Evolutionary conservation across 441 rosid genomes (phyloP).

Genomic region (Raphanus hybrid): DNA sequence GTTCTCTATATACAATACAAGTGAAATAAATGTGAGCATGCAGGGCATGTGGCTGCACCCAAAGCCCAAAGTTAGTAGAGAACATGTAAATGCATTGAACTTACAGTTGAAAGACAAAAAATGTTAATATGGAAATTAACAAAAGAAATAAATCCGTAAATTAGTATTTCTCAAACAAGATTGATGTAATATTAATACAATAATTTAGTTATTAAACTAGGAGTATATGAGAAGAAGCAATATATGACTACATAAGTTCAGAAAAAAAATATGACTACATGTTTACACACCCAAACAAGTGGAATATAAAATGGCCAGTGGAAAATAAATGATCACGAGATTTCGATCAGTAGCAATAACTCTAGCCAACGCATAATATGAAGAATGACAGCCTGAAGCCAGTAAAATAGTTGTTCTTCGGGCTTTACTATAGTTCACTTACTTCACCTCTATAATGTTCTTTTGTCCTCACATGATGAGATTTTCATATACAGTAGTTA

Average conservation of each 20-base stretch:
- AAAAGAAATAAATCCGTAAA: background rate
- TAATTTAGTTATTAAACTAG: too few species aligned
- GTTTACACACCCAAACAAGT: background rate
- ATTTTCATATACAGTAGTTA: background rate
- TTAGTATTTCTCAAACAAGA: background rate
- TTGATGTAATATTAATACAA: too few species aligned
- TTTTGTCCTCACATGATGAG: conserved; percentile 15
- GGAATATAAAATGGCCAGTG: background rate
- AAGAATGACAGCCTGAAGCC: conserved; percentile 37
- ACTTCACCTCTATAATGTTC: conserved; percentile 25
- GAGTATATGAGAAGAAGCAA: too few species aligned
- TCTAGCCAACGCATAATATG: conserved; percentile 11
- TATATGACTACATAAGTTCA: background rate
- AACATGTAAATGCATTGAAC: conserved; percentile 33
- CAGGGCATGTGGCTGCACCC: conserved; percentile 38
- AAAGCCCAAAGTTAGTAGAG: conserved; percentile 28
- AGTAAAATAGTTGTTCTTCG: conserved; percentile 29
- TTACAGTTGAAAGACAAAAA: conserved; percentile 27
- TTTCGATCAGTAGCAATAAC: conserved; percentile 22
- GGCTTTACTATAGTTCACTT: conserved; percentile 20
- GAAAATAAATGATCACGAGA: conserved; percentile 35
- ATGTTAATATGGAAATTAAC: conserved; percentile 3
- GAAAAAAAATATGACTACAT: conserved; percentile 2
- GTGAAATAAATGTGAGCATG: conserved; percentile 40
- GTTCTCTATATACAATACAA: background rate